Base-by-base conservation (phyloP, 164 flowering plant species). In the Vitis amurensis region DNA sequence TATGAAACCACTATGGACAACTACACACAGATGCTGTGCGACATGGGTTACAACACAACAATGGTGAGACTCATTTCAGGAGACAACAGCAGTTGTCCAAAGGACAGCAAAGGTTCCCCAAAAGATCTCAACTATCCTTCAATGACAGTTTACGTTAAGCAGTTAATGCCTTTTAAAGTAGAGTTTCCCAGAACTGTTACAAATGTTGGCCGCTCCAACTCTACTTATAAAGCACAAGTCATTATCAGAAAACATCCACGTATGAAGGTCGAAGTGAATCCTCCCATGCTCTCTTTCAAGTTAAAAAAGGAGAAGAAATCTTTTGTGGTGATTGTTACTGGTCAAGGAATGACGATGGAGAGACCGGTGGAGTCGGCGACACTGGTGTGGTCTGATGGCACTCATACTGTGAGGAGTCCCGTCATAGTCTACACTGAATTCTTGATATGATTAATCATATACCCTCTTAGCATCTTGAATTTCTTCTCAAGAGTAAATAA, bases 351-450 rank as follows among this genome's bases (percentile, higher is more conserved):
- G 37, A 13, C 14, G 10, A 9, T 6, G 6, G 7, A 31, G 2
- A 30, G 1, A 29, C 37, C 59, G 48, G 63, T 23, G 0, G 4
- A 47, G 8, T 63, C 73, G 9, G 12, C 53, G 2, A 29, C 73
- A 4, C 52, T 71, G 12, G 63, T 56, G 56, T 71, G 62, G 73
- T 23, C 49, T 14, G 68, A 71, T 47, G 61, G 73, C 15, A 16
- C 2, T n/a, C 68, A 64, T 64, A 5, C 9, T 5, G 69, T 67
- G 17, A 30, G 69, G 11, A 67, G 61, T 67, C 69, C 69, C 14
- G n/a, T 67, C 15, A 60, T 67, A 1, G 59, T 55, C 11, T 66
- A 19, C 7, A 66, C 50, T 6, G 44, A 37, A 8, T 3, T 37
- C 44, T 37, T 37, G 44, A 37, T 37, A 23, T 37, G 7, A 37